Conservation (phyloP, 352 stramenopile species). For the Hyphochytrium catenoides region DNA sequence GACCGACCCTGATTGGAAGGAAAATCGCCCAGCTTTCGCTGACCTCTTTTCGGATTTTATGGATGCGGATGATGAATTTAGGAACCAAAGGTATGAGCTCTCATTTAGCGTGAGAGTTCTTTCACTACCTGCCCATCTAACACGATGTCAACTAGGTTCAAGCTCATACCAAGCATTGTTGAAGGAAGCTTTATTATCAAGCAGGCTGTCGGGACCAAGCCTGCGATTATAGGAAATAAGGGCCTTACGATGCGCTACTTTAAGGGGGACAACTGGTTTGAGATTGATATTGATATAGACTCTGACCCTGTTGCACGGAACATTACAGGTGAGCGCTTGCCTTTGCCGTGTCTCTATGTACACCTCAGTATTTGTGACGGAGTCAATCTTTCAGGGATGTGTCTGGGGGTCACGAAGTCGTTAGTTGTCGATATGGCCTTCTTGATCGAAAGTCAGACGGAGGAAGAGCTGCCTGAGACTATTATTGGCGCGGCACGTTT, state of each 20-base stretch:
- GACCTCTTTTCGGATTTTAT: conserved; percentile 46
- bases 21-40: conserved; percentile 25
- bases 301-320: conserved; percentile 74
- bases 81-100: conserved; percentile 39
- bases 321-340: no score
- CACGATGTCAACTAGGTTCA: no score
- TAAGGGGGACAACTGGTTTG: conserved; percentile 74
- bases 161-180: conserved; percentile 48
- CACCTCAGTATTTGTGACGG: no score
- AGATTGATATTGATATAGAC: conserved; percentile 85
- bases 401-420: conserved; percentile 60
- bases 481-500: conserved; percentile 48
- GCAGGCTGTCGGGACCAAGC: conserved; percentile 37
- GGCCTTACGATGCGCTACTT: conserved; percentile 53
- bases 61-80: conserved; percentile 35
- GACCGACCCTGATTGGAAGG: conserved; percentile 20
- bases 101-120: no score
- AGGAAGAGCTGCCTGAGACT: conserved; percentile 59
- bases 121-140: no score
- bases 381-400: no score
- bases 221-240: conserved; percentile 43
- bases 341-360: no score
- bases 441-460: conserved; percentile 44
- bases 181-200: conserved; percentile 49
- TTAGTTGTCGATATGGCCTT: conserved; percentile 69